Conservation (phyloP, 2,329 filamentous ascomycete genomes). For the Macrophomina phaseolina region DNA sequence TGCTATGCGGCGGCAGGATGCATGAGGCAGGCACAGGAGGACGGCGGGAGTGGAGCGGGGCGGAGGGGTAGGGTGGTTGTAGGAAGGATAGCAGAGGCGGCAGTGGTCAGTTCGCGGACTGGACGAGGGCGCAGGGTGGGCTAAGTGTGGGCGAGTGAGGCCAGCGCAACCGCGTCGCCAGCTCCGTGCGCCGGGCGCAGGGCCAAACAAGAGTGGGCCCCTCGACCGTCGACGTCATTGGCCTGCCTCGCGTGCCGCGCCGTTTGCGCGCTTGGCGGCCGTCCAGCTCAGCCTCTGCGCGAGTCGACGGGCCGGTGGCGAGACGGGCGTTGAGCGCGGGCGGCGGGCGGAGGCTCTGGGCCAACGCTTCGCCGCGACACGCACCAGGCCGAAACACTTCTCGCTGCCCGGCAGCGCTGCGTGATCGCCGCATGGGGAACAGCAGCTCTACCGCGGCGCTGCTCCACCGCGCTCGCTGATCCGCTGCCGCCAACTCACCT, state of each 20-base stretch:
- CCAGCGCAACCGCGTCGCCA: neutral
- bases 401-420: constrained; percentile 7
- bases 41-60: neutral
- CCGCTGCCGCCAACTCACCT: neutral
- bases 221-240: constrained; percentile 19
- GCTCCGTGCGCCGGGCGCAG: neutral
- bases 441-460: constrained; percentile 1
- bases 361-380: constrained; percentile 4
- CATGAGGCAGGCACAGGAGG: neutral
- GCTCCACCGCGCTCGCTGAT: constrained; percentile 8
- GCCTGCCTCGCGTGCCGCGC: neutral
- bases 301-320: neutral
- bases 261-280: neutral
- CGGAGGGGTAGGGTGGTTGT: neutral
- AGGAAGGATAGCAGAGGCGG: neutral
- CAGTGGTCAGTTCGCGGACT: neutral
- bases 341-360: neutral
- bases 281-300: neutral
- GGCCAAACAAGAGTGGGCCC: constrained; percentile 19
- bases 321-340: neutral
- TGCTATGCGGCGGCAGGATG: constrained; percentile 8
- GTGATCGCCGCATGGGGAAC: constrained; percentile 20
- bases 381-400: constrained; percentile 6
- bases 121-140: neutral
- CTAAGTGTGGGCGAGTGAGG: neutral